A percentile compares a stretch with the other conserved stretches of the same genome.
These are phyloP conservation scores for Pezicula carpinea DNA, from an alignment of 2,329 filamentous ascomycete species.

Conservation along the genomic window DNA sequence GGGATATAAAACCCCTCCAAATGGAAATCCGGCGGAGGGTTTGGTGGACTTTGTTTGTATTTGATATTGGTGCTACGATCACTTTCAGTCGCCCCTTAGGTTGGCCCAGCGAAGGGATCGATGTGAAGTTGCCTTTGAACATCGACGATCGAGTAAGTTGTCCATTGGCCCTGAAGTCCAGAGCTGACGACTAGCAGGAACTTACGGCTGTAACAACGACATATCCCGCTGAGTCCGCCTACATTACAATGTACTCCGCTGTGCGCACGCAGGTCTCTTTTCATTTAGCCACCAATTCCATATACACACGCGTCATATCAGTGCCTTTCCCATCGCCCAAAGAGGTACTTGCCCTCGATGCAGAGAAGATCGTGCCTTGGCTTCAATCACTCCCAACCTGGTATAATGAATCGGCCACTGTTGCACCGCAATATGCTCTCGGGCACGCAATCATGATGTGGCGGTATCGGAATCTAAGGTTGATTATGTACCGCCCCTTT, in stretches of 20 bases:
- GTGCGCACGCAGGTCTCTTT: slow-evolving; percentile 37
- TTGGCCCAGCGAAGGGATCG: slow-evolving; percentile 12
- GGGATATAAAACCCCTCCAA: slow-evolving; percentile 11
- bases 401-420: slow-evolving; percentile 3
- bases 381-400: slow-evolving; percentile 6
- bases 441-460: slow-evolving; percentile 9
- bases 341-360: slow-evolving; percentile 33
- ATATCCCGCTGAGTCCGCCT: slow-evolving; percentile 32
- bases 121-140: slow-evolving; percentile 10
- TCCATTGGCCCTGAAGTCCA: background rate
- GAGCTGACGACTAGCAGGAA: slow-evolving; percentile 2
- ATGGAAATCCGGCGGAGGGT: slow-evolving; percentile 14
- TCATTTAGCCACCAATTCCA: slow-evolving; percentile 38
- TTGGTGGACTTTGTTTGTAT: slow-evolving; percentile 15
- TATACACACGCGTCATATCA: slow-evolving; percentile 39
- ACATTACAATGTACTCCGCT: slow-evolving; percentile 36
- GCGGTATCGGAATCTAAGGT: slow-evolving; percentile 13
- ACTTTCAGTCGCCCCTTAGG: slow-evolving; percentile 14
- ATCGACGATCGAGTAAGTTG: slow-evolving; percentile 13
- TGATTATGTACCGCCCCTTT: slow-evolving; percentile 15
- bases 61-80: slow-evolving; percentile 15
- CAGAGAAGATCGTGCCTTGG: slow-evolving; percentile 10
- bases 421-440: slow-evolving; percentile 6
- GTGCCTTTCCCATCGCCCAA: slow-evolving; percentile 35
- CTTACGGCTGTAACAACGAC: slow-evolving; percentile 30